Conservation (phyloP, 108 stramenopile species). For the Nitzschia sp. region DNA sequence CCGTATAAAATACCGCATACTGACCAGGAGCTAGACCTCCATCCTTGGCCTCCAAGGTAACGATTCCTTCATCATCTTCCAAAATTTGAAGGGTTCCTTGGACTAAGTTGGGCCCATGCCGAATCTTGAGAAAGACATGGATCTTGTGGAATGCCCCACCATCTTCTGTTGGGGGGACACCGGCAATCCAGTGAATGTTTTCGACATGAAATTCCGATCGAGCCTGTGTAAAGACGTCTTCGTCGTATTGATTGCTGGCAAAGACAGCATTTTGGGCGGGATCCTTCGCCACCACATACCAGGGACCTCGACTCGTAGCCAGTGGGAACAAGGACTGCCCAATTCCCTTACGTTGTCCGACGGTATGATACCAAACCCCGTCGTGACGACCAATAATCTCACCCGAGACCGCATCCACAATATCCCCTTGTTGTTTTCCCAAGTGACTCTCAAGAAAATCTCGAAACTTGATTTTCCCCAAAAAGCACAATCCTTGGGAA, state of each 20-base stretch:
- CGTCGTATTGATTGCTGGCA: conserved; percentile 91
- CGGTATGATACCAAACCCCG: conserved; percentile 97
- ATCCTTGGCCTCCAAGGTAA: conserved; percentile 77
- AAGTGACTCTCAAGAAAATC: conserved; percentile 90
- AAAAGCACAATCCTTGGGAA: conserved; percentile 93
- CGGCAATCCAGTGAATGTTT: conserved; percentile 86
- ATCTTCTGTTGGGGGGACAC: conserved; percentile 40
- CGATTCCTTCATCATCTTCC: conserved; percentile 42
- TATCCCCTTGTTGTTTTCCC: conserved; percentile 76
- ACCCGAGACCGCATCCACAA: conserved; percentile 79
- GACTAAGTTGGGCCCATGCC: conserved; percentile 88
- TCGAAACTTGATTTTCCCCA: conserved; percentile 94
- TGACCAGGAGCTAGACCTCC: conserved; percentile 95
- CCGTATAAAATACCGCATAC: conserved; percentile 90
- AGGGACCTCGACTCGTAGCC: conserved; percentile 86
- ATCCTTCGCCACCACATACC: conserved; percentile 96
- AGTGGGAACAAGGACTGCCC: conserved; percentile 75
- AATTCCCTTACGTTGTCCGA: conserved; percentile 96
- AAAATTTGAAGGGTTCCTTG: conserved; percentile 54
- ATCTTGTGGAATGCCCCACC: not conserved
- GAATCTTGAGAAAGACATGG: conserved; percentile 83
- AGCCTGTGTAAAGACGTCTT: conserved; percentile 56
- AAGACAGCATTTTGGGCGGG: conserved; percentile 68
- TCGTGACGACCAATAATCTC: conserved; percentile 86
- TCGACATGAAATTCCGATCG: conserved; percentile 84